Percentiles rank a stretch among this genome's conserved stretches.
Evolutionary conservation across 257 asterid genomes (phyloP).

Genomic region (Solanum piurae): DNA sequence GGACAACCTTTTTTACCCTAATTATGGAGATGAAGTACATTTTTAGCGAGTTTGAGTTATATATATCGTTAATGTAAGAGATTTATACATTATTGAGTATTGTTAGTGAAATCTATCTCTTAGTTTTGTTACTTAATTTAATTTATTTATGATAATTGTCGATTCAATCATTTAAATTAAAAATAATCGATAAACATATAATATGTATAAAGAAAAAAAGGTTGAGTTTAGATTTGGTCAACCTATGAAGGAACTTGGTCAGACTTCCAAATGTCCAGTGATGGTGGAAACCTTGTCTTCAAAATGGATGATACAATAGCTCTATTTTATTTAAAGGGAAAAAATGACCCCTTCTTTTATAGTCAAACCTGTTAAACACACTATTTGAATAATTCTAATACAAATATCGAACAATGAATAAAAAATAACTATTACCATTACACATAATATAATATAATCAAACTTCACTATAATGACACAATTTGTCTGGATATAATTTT

Average conservation of each 20-base stretch:
- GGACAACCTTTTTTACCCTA: slow-evolving; percentile 16
- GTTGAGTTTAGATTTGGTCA: not conserved
- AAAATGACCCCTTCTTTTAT: not conserved
- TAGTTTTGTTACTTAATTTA: not conserved
- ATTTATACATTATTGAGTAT: not conserved
- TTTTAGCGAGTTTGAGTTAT: not conserved
- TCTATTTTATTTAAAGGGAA: not conserved
- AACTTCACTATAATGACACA: not conserved
- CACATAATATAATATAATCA: not conserved
- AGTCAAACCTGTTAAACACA: not conserved
- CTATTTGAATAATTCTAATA: not conserved
- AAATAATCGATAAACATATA: not conserved
- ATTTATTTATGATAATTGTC: not conserved
- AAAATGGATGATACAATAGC: too few relatives aligned
- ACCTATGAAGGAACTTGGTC: not conserved
- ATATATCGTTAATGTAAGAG: not conserved
- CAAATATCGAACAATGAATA: too few relatives aligned
- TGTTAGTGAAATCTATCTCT: not conserved
- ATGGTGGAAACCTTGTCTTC: too few relatives aligned
- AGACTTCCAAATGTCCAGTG: not conserved
- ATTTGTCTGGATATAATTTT: not conserved
- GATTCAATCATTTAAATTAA: not conserved
- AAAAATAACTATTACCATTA: not conserved
- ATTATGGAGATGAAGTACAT: not conserved
- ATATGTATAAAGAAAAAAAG: not conserved